These are phyloP conservation scores for Porogramme epimiltina DNA, from an alignment of 1,284 basidiomycete genomes.

Conservation along the genomic window DNA sequence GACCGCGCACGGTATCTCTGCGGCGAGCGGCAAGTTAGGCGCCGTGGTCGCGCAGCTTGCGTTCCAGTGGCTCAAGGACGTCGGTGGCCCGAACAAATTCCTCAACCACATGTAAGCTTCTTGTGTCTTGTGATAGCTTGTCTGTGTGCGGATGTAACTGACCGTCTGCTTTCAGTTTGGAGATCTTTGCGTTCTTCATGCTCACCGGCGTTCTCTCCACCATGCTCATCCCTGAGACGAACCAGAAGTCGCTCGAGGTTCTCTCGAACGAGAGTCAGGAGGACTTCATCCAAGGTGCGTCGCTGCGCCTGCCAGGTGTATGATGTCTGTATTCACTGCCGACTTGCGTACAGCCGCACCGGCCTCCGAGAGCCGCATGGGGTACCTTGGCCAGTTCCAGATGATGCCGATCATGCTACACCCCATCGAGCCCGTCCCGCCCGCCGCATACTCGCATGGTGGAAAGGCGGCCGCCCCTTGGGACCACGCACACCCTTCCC, in stretches of 20 bases:
- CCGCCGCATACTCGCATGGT: constrained; percentile 3
- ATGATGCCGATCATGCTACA: constrained; percentile 9
- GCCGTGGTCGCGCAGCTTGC: constrained; percentile 84
- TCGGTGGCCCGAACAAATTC: constrained; percentile 61
- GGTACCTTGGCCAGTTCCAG: constrained; percentile 10
- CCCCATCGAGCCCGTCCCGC: constrained; percentile 3
- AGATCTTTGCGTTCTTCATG: constrained; percentile 82
- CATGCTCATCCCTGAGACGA: constrained; percentile 78
- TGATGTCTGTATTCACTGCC: background rate
- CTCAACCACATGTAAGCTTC: constrained; percentile 61
- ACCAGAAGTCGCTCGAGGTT: constrained; percentile 66
- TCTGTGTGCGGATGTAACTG: background rate
- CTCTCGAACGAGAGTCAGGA: constrained; percentile 71
- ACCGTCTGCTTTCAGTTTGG: constrained; percentile 41
- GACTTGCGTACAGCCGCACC: constrained; percentile 7
- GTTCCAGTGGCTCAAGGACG: constrained; percentile 71
- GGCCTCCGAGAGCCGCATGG: background rate
- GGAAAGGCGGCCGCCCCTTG: background rate
- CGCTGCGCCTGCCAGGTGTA: too few species aligned
- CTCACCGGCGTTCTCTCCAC: constrained; percentile 79
- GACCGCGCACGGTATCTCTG: constrained; percentile 85
- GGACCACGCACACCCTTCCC: background rate
- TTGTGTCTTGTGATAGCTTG: too few species aligned
- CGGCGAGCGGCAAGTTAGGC: constrained; percentile 82
- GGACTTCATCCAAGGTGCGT: constrained; percentile 48